Evolutionary conservation across 2,329 filamentous ascomycete genomes (phyloP).

Genomic region (Chrysoporthe austroafricana): DNA sequence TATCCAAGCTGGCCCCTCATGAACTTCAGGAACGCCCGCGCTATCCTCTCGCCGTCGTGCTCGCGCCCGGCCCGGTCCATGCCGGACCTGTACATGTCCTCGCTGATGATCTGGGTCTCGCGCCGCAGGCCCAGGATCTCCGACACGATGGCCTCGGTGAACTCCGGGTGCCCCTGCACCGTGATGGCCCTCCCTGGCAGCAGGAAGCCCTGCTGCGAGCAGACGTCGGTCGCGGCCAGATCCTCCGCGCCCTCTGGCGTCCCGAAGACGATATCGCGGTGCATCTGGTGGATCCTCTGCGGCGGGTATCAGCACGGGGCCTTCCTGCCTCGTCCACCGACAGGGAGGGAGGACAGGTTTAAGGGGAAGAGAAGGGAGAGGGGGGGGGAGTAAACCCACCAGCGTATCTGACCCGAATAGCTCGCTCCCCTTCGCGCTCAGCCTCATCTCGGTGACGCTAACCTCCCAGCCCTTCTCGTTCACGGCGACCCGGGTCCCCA

Average conservation of each 20-base stretch:
- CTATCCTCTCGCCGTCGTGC: constrained; percentile 82
- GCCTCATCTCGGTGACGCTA: constrained; percentile 69
- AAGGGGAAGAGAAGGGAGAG: too few species aligned
- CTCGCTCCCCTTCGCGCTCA: constrained; percentile 71
- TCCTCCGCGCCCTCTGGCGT: constrained; percentile 64
- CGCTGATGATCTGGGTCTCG: constrained; percentile 68
- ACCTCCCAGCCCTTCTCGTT: constrained; percentile 79
- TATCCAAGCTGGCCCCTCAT: constrained; percentile 51
- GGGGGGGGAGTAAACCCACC: constrained; percentile 40
- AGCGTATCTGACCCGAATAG: constrained; percentile 69
- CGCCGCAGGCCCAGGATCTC: constrained; percentile 70
- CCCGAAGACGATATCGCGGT: constrained; percentile 73
- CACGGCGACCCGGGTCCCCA: constrained; percentile 68
- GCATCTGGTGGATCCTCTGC: constrained; percentile 75
- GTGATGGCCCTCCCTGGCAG: constrained; percentile 67
- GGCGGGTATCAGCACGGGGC: neutral
- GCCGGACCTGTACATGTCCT: constrained; percentile 70
- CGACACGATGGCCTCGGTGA: constrained; percentile 70
- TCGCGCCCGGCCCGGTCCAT: constrained; percentile 65
- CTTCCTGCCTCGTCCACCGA: neutral
- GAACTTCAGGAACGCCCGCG: constrained; percentile 76
- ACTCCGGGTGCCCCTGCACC: constrained; percentile 88
- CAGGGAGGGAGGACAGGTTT: too few species aligned
- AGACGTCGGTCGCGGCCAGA: constrained; percentile 68
- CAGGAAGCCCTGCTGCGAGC: constrained; percentile 82